Evolutionary conservation across 352 stramenopile species (phyloP).

Genomic region (Pythium apleroticum): DNA sequence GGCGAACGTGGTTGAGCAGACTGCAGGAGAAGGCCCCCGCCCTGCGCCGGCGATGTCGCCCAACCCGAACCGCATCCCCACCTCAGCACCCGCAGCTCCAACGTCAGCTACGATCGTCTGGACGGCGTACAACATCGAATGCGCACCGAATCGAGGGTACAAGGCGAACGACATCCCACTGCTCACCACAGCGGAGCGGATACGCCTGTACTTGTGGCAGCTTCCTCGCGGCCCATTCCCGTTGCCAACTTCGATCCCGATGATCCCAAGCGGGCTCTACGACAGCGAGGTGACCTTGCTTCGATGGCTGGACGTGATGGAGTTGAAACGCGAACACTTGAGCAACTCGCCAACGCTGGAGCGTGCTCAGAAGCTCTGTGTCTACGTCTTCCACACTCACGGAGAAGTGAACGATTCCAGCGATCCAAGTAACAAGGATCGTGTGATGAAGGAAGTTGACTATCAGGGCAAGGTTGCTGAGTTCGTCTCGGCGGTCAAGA

Average conservation of each 20-base stretch:
- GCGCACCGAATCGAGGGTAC: conserved; percentile 75
- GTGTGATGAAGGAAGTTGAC: conserved; percentile 73
- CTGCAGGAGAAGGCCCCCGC: conserved; percentile 7
- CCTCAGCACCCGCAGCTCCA: conserved; percentile 1
- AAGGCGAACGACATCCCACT: conserved; percentile 78
- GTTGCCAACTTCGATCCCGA: conserved; percentile 62
- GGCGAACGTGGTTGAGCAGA: conserved; percentile 48
- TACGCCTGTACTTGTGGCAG: conserved; percentile 85
- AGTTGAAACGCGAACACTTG: conserved; percentile 73
- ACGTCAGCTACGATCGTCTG: conserved; percentile 49
- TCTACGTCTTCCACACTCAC: conserved; percentile 86
- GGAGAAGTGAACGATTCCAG: conserved; percentile 56
- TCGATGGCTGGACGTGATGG: conserved; percentile 82
- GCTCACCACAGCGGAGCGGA: conserved; percentile 57
- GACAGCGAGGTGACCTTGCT: conserved; percentile 65
- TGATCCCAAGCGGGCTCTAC: conserved; percentile 60
- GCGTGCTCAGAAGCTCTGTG: conserved; percentile 72
- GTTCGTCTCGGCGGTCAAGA: conserved; percentile 83
- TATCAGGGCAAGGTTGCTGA: conserved; percentile 84
- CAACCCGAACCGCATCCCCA: conserved; percentile 16
- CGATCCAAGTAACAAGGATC: conserved; percentile 38
- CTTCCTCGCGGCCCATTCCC: conserved; percentile 70
- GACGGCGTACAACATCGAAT: conserved; percentile 88
- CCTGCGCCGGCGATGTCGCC: conserved; percentile 23
- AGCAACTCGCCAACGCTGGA: conserved; percentile 79